Evolutionary conservation across 2,329 filamentous ascomycete genomes (phyloP).

Genomic region (Hymenoscyphus fructigenus): DNA sequence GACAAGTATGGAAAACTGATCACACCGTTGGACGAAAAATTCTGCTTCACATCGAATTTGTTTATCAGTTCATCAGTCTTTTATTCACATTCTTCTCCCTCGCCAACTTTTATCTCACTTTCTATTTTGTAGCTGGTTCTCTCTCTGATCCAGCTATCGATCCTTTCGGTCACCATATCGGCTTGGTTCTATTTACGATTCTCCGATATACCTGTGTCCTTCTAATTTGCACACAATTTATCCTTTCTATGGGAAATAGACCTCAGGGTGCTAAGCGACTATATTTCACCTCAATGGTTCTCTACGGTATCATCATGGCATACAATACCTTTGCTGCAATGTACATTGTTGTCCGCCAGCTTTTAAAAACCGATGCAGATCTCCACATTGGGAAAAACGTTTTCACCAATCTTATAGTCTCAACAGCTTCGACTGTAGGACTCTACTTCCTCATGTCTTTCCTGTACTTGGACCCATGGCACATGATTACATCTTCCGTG

Average conservation of each 20-base stretch:
- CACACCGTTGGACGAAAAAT: conserved; percentile 88
- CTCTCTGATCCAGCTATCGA: conserved; percentile 77
- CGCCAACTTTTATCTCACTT: conserved; percentile 98
- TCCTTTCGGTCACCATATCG: conserved; percentile 87
- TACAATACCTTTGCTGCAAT: conserved; percentile 90
- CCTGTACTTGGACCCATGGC: conserved; percentile 96
- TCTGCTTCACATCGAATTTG: conserved; percentile 88
- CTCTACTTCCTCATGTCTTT: conserved; percentile 97
- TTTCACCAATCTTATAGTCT: conserved; percentile 93
- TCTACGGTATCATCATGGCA: conserved; percentile 91
- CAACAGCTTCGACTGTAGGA: conserved; percentile 82
- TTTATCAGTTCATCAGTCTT: conserved; percentile 91
- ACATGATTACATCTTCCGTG: conserved; percentile 89
- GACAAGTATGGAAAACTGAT: conserved; percentile 89
- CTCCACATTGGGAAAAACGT: conserved; percentile 77
- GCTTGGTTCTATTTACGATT: conserved; percentile 80
- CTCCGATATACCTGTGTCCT: conserved; percentile 83
- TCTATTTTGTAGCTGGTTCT: conserved; percentile 95
- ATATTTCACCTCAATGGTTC: conserved; percentile 82
- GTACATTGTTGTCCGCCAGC: conserved; percentile 84
- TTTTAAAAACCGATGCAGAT: conserved; percentile 48
- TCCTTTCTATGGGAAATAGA: conserved; percentile 91
- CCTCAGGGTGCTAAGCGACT: conserved; percentile 92
- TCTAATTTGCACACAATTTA: conserved; percentile 92
- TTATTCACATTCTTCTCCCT: conserved; percentile 97